Base-by-base conservation (phyloP, 176 grass and related monocot species). In the Aegilops umbellulata region DNA sequence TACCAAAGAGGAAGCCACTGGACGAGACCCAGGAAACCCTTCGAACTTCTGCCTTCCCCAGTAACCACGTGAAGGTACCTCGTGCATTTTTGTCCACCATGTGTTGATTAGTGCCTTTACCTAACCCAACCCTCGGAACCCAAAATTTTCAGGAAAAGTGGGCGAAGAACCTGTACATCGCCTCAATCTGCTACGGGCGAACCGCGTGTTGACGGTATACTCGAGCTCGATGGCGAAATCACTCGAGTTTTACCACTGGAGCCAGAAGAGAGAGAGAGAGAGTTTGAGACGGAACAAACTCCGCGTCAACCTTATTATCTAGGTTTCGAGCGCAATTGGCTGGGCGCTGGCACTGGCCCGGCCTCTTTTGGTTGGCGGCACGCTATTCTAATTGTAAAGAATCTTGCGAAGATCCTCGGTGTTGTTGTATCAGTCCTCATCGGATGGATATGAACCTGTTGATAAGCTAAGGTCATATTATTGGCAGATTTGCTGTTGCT, bases 1-100 rank as follows among this genome's bases (percentile, higher is more conserved):
- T 90, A 80, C 88, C 83, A 34, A 94, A 94, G 89, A 92, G 84
- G 73, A 94, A 92, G 85, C 83, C 83, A n/a, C 42, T 90, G 74
- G 92, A 97, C 8, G 94, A 97, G 90, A 92, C 90, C 39, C 94
- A 97, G 83, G 92, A 97, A 82, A 97, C 92, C 46, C 94, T 97
- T 49, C 86, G 94, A 39, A 97, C 92, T 63, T 94, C 92, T 16
- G 81, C 92, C 39, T 97, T 97, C 35, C 94, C 94, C 5, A 89
- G 86, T 76, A 94, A 86, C 80, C 94, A 94, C 53, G 92, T 94
- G 27, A 97, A 94, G 88, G 92, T 94, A 81, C 41, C 15, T 29
- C 20, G 31, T 64, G 29, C 82, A 63, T 75, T 3, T 46, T 69
- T 66, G 17, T 57, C 30, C 15, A 0, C 20, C 6, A 17, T 71